These are phyloP conservation scores for Ogataea hybrid DNA, from an alignment of 1,139 yeast genomes.

Conservation along the genomic window DNA sequence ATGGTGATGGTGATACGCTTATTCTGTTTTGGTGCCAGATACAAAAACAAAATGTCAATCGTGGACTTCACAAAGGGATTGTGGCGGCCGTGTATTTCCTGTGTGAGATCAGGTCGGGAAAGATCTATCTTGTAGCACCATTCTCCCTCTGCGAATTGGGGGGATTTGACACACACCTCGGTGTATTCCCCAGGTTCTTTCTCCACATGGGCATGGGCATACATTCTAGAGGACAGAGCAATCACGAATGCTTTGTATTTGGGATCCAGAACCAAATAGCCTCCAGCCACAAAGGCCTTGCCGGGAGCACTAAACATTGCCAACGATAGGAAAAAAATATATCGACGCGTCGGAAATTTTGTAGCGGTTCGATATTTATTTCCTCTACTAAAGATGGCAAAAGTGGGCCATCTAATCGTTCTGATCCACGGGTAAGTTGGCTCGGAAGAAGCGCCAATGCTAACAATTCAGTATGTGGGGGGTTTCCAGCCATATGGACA, in stretches of 20 bases:
- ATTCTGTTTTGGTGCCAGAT: slow-evolving; percentile 37
- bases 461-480: slow-evolving; percentile 62
- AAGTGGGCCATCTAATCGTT: slow-evolving; percentile 62
- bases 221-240: slow-evolving; percentile 89
- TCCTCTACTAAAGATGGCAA: slow-evolving; percentile 5
- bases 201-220: slow-evolving; percentile 50
- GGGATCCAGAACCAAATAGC: slow-evolving; percentile 85
- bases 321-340: background rate
- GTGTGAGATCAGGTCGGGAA: slow-evolving; percentile 3
- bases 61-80: slow-evolving; percentile 83
- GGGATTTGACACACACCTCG: slow-evolving; percentile 55
- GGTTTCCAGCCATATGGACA: slow-evolving; percentile 66
- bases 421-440: slow-evolving; percentile 67
- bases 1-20: slow-evolving; percentile 53
- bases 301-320: slow-evolving; percentile 82
- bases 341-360: slow-evolving; percentile 2
- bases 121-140: slow-evolving; percentile 55
- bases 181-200: slow-evolving; percentile 18
- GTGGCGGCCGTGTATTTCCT: slow-evolving; percentile 24
- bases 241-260: slow-evolving; percentile 74
- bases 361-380: slow-evolving; percentile 1
- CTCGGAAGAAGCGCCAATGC: background rate
- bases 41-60: slow-evolving; percentile 53
- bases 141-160: slow-evolving; percentile 70
- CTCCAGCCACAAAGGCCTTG: slow-evolving; percentile 91